Evolutionary conservation across 306 rosid genomes (phyloP).

Genomic region (Senna siamea): DNA sequence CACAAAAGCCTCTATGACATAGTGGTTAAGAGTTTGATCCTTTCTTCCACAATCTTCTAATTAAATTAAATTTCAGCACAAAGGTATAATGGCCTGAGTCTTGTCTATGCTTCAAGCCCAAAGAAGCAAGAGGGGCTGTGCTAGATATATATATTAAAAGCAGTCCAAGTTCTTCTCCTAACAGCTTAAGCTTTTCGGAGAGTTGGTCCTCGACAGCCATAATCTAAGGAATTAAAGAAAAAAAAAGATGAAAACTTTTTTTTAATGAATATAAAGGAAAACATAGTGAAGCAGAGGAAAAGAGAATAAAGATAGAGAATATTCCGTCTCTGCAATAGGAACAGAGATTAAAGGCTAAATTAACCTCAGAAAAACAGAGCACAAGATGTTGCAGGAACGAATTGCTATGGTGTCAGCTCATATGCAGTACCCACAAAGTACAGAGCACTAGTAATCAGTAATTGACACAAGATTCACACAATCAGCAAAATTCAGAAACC

Average conservation of each 20-base stretch:
- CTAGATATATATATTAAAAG: background rate
- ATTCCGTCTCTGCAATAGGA: too few species aligned
- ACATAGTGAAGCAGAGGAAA: too few species aligned
- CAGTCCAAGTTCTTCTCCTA: background rate
- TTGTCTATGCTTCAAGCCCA: background rate
- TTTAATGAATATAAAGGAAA: too few species aligned
- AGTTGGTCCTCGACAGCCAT: background rate
- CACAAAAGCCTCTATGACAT: background rate
- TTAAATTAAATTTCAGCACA: conserved; percentile 1
- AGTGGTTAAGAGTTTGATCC: background rate
- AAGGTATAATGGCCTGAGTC: background rate
- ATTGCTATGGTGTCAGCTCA: too few species aligned
- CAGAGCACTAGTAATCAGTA: too few species aligned
- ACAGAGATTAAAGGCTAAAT: too few species aligned
- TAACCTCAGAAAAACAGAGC: too few species aligned
- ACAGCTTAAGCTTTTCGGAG: background rate
- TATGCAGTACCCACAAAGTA: too few species aligned
- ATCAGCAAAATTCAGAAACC: too few species aligned
- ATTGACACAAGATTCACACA: too few species aligned
- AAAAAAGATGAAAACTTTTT: background rate
- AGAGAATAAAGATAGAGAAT: too few species aligned
- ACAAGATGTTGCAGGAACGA: too few species aligned
- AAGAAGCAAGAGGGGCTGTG: background rate
- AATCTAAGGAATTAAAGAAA: background rate
- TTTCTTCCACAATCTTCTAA: background rate